Evolutionary conservation across 108 stramenopile species (phyloP), one percentile per base, ranked within the genome.

Genomic region (Nitzschia sp.): DNA sequence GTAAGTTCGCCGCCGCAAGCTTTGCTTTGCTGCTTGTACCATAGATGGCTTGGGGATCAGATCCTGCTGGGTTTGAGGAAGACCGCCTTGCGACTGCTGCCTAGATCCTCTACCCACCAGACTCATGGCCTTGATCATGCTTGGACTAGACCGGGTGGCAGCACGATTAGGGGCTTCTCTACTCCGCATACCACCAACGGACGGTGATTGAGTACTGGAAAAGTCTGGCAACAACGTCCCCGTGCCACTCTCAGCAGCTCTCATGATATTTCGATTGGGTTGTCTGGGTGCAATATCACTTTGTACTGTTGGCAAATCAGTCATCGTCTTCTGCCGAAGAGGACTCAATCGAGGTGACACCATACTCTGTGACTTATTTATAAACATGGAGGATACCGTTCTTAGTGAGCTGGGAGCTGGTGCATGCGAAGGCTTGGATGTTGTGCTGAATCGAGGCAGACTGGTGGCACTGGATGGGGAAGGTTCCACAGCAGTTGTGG

Each of bases 31-130:
- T 22, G 34, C 33, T 53, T 28, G 31, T 52, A 46, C 16, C 52
- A 41, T 54, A 32, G 54, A 2, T 11, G 31, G 4, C 4, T 46
- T 47, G 9, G 59, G 15, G 21, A 22, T 22, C 17, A 72, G 19
- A 33, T 75, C 73, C 13, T 67, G 66, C 21, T 25, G 46, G 26
- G 73, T 75, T 46, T 66, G 66, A 35, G 73, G 73, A 23, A 50
- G 48, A n/a, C 48, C 48, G 8, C 19, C 19, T 4, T 62, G 23
- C 9, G 23, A 2, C n/a, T 27, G 53, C 38, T 47, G 23, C 21
- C 9, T 55, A 26, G 25, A 13, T 31, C 47, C 25, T 26, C 22
- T 31, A 3, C 33, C 23, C 3, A 11, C 26, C 33, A 47, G 23
- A 53, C 45, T 57, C 53, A 58, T 25, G 29, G 46, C 54, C 35